A percentile compares a stretch with the other conserved stretches of the same genome.
Conservation (phyloP, 257 asterid genomes). For the Mitragyna speciosa region DNA sequence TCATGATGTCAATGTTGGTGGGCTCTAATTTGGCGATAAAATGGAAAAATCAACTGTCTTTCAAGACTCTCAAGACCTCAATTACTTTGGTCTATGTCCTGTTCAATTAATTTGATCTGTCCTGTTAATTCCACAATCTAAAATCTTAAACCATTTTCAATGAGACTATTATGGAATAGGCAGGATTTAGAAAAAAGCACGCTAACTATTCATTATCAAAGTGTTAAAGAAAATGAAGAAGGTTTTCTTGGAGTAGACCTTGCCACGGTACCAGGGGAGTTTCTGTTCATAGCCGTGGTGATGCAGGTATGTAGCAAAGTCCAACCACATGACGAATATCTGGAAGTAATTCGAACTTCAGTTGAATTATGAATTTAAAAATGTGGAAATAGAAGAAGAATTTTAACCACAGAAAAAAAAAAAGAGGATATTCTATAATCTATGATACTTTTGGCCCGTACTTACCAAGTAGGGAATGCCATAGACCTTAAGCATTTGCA, state of each 20-base stretch:
- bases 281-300: conserved; percentile 81
- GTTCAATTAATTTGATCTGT: neutral
- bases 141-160: neutral
- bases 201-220: neutral
- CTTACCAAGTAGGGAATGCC: conserved; percentile 74
- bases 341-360: conserved; percentile 16
- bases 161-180: neutral
- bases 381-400: neutral
- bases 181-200: neutral
- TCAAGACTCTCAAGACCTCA: neutral
- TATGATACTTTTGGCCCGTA: neutral
- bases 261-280: conserved; percentile 90
- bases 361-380: neutral
- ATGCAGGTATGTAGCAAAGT: conserved; percentile 73
- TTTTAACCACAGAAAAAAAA: neutral
- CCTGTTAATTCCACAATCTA: neutral
- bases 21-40: neutral
- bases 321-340: conserved; percentile 85
- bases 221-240: neutral
- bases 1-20: neutral
- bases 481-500: conserved; percentile 54
- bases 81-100: neutral
- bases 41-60: neutral
- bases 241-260: conserved; percentile 37
- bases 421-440: neutral